A percentile compares a stretch with the other conserved stretches of the same genome.
Conservation (phyloP, 768 basidiomycete species). For the Strobilomyces dryophilus region DNA sequence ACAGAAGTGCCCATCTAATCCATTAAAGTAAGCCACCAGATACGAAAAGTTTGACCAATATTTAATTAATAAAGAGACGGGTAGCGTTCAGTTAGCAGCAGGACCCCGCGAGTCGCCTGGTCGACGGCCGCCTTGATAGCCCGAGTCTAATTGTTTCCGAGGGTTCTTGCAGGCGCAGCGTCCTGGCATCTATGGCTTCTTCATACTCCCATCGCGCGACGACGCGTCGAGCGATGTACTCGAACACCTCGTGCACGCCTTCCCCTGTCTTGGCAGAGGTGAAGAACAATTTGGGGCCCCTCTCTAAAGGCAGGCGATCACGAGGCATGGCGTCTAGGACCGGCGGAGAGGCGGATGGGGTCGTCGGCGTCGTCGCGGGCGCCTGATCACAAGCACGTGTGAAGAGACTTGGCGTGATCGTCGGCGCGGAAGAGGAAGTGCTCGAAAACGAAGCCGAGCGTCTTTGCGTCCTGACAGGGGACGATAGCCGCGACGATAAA, state of each 20-base stretch:
- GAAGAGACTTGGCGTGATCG: slow-evolving; percentile 60
- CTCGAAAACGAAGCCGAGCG: slow-evolving; percentile 38
- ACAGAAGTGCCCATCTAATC: no score
- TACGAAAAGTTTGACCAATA: no score
- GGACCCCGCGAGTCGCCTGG: slow-evolving; percentile 3
- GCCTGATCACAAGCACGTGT: slow-evolving; percentile 29
- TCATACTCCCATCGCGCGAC: slow-evolving; percentile 64
- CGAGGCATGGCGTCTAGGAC: slow-evolving; percentile 11
- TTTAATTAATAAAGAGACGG: slow-evolving; percentile 17
- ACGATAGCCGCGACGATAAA: slow-evolving; percentile 25
- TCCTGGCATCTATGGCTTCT: slow-evolving; percentile 47
- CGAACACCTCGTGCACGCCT: slow-evolving; percentile 70
- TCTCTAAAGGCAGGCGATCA: slow-evolving; percentile 34
- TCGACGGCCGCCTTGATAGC: slow-evolving; percentile 9
- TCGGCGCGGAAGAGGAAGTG: slow-evolving; percentile 39
- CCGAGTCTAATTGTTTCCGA: slow-evolving; percentile 37
- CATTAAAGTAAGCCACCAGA: not conserved
- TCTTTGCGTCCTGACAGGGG: slow-evolving; percentile 25
- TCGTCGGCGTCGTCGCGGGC: slow-evolving; percentile 10
- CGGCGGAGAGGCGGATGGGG: slow-evolving; percentile 12
- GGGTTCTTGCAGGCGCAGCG: slow-evolving; percentile 38
- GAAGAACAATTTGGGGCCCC: slow-evolving; percentile 64
- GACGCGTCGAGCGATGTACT: slow-evolving; percentile 65
- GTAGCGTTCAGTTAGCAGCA: slow-evolving; percentile 17
- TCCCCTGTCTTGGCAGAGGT: slow-evolving; percentile 77